A percentile compares a stretch with the other conserved stretches of the same genome.
phyloP scores from a whole-genome alignment of 148 eudicot genomes.

The Amaranthus cruentus region DNA sequence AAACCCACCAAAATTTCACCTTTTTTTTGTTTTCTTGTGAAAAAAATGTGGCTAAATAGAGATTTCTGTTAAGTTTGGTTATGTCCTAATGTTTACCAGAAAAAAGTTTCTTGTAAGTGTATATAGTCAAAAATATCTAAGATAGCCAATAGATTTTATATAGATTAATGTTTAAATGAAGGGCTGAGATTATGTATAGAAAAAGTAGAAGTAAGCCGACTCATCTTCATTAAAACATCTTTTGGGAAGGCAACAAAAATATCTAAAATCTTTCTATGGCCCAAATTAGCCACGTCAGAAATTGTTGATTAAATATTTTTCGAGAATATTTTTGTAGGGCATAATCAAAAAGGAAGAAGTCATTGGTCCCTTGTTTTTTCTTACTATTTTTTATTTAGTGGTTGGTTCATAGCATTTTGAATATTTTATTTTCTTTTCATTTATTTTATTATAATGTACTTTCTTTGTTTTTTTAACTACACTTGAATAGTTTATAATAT shows the following conservation, averaged over 20 bases:
- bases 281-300: constrained; percentile 26
- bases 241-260: constrained; percentile 9
- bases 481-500: no score
- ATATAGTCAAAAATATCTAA: constrained; percentile 20
- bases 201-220: constrained; percentile 6
- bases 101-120: background rate
- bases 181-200: background rate
- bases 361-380: constrained; percentile 16
- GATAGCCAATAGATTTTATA: constrained; percentile 1
- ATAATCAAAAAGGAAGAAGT: constrained; percentile 17
- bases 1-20: background rate
- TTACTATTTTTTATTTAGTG: background rate
- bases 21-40: background rate
- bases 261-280: constrained; percentile 23
- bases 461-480: background rate
- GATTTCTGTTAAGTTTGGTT: background rate
- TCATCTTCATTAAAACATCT: background rate
- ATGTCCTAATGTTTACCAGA: background rate
- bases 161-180: constrained; percentile 1
- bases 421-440: background rate
- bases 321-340: background rate
- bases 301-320: background rate
- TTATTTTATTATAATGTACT: background rate
- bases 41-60: background rate
- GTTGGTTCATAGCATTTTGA: constrained; percentile 1